Evolutionary conservation across 2,329 filamentous ascomycete genomes (phyloP), one percentile per base, ranked within the genome.

Genomic region (Lasiodiplodia citricola): DNA sequence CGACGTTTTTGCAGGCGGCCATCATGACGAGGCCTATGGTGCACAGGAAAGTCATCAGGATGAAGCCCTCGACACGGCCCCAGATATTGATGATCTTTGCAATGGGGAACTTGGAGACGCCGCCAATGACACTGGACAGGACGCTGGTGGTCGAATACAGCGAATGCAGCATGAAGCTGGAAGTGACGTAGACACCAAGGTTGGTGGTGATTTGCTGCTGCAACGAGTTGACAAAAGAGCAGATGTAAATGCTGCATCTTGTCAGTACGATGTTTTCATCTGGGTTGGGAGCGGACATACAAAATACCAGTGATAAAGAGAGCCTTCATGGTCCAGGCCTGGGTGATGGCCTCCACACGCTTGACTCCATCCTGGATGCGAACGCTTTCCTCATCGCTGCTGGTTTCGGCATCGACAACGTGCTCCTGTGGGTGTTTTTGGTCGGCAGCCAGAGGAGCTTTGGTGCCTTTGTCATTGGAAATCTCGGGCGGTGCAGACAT

Each of bases 31-130:
- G 57, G 23, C 86, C 86, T 1, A 85, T 55, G 7, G 85, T 81
- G 73, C 84, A 84, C 66, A 87, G 78, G 14, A 82, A 67, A 2
- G 88, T 79, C 73, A 86, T 87, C 37, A 90, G 69, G 23, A 84
- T 77, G 72, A 90, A 87, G 16, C 88, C 90, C 74, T 91, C 86
- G 16, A 89, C 85, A 41, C 90, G 87, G 68, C 89, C 90, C 82
- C 88, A 92, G 47, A 90, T 83, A 78, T 92, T 88, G 65, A 91
- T 83, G 21, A 91, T 81, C 77, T 92, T 92, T 66, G 90, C 88
- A 71, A 90, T 84, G 0, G 89, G 87, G 7, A 91, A 84, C 75
- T 90, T 90, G 68, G 86, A 83, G 21, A 91, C 83, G 41, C 88
- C 90, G 74, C 81, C 80, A 54, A 90, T 85, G 37, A 87, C 78